phyloP scores from a whole-genome alignment of 2,329 filamentous ascomycete species.

The Neopestalotiopsis rosae region DNA sequence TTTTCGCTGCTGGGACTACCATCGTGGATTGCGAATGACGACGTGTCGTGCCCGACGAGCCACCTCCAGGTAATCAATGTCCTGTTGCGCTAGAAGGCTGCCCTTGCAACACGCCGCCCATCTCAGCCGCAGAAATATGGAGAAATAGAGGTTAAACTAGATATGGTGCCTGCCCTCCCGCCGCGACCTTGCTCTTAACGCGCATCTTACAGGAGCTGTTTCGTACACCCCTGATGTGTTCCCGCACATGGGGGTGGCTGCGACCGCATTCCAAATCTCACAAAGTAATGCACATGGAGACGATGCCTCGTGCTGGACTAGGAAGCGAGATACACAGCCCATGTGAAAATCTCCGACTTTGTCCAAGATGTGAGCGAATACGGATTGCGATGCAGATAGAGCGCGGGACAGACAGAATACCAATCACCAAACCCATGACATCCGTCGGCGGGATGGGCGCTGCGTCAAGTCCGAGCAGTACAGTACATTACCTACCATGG shows the following conservation, averaged over 20 bases:
- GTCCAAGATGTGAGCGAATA: constrained; percentile 1
- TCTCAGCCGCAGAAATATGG: constrained; percentile 14
- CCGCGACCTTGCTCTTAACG: constrained; percentile 17
- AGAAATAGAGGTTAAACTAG: neutral
- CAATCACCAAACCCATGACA: constrained; percentile 3
- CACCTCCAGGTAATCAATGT: constrained; percentile 6
- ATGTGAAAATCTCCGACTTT: constrained; percentile 19
- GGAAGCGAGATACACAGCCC: constrained; percentile 13
- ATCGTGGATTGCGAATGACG: constrained; percentile 2
- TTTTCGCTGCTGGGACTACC: neutral
- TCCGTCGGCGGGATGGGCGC: neutral
- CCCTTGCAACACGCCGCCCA: neutral
- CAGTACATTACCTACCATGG: too few relatives aligned
- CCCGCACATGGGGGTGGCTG: neutral
- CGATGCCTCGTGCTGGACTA: neutral
- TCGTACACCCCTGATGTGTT: constrained; percentile 14
- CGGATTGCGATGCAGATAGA: constrained; percentile 1
- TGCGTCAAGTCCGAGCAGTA: neutral
- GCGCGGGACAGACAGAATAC: neutral
- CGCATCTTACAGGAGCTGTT: constrained; percentile 20
- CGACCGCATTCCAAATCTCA: constrained; percentile 8
- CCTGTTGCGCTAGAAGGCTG: neutral
- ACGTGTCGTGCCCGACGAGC: constrained; percentile 6
- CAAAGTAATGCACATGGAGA: neutral
- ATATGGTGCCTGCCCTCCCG: constrained; percentile 14